A percentile compares a stretch with the other conserved stretches of the same genome.
Evolutionary conservation across 345 rosid species (phyloP).

Genomic region (Sonneratia alba): DNA sequence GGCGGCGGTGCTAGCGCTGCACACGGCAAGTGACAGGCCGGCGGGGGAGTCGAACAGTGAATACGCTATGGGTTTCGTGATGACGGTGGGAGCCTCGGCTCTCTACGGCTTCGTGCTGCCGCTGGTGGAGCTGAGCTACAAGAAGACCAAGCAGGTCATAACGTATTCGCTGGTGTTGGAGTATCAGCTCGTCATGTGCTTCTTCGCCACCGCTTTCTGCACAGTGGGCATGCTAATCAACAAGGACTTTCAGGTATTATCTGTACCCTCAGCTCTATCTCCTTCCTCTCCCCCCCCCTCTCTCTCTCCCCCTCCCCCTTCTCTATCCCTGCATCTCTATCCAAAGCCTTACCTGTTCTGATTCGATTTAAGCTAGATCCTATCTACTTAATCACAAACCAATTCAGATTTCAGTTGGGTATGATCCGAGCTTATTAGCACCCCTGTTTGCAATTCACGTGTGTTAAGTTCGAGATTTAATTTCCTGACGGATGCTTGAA

Average conservation of each 20-base stretch:
- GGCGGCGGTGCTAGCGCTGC: constrained; percentile 58
- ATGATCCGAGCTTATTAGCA: too few relatives aligned
- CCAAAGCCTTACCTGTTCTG: too few relatives aligned
- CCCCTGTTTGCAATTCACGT: too few relatives aligned
- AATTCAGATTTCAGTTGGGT: too few relatives aligned
- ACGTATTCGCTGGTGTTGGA: constrained; percentile 62
- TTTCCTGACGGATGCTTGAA: too few relatives aligned
- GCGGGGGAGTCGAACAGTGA: constrained; percentile 27
- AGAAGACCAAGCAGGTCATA: constrained; percentile 48
- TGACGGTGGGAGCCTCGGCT: constrained; percentile 54
- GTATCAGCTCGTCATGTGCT: constrained; percentile 48
- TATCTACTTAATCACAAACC: too few relatives aligned
- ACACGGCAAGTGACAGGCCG: constrained; percentile 45
- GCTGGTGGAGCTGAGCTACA: constrained; percentile 53
- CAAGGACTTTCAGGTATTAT: constrained; percentile 60
- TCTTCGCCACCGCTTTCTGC: constrained; percentile 51
- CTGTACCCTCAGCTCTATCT: too few relatives aligned
- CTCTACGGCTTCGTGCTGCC: constrained; percentile 62
- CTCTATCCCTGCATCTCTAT: too few relatives aligned
- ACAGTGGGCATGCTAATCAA: constrained; percentile 54
- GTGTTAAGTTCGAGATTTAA: too few relatives aligned
- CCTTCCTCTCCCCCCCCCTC: too few relatives aligned
- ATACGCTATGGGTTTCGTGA: constrained; percentile 43
- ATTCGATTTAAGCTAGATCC: too few relatives aligned
- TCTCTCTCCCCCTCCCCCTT: too few relatives aligned